Base-by-base conservation (phyloP, 202 grass and related monocot species). In the Cymbopogon flexuosus region DNA sequence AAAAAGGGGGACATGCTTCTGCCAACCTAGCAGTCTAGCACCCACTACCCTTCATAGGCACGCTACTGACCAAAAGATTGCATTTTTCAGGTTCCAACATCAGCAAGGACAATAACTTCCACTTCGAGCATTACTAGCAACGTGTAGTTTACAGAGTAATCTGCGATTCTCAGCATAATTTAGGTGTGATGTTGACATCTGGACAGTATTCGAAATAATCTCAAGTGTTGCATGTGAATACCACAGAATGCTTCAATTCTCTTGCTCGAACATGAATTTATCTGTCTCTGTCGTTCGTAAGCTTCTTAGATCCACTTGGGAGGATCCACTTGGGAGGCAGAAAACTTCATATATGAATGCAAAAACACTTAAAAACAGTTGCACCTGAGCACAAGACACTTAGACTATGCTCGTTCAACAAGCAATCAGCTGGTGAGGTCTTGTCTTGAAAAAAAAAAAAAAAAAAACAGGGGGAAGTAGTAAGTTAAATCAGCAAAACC, bases 11-110 rank as follows among this genome's bases (percentile, higher is more conserved):
- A 24, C 29, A 62, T 68, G 70, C 29, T 49, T 82, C 47, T 19
- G 59, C 59, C 79, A 67, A 83, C 42, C 74, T 83, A 16, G 41
- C 41, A 43, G 41, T 43, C 41, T 43, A 73, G 7, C 78, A 89
- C 54, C 79, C 74, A 75, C 51, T 14, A 18, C 31, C 61, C 68
- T 83, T 79, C 51, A 8, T 62, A 62, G 70, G 68, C 54, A 86
- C 24, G 68, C 88, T 83, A 86, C 42, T 47, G 52, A 74, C 68
- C 67, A n/a, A n/a, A 74, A 79, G 73, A 83, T 86, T 78, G 66
- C 83, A 47, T 74, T 89, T 80, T 81, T 58, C 77, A 88, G 45
- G 71, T 77, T 83, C 76, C 83, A 68, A 67, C 30, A 29, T 82
- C 78, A 82, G 19, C 41, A 33, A 73, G 47, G 67, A 78, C 40